Evolutionary conservation across 345 rosid species (phyloP).

Genomic region (Pistacia vera): DNA sequence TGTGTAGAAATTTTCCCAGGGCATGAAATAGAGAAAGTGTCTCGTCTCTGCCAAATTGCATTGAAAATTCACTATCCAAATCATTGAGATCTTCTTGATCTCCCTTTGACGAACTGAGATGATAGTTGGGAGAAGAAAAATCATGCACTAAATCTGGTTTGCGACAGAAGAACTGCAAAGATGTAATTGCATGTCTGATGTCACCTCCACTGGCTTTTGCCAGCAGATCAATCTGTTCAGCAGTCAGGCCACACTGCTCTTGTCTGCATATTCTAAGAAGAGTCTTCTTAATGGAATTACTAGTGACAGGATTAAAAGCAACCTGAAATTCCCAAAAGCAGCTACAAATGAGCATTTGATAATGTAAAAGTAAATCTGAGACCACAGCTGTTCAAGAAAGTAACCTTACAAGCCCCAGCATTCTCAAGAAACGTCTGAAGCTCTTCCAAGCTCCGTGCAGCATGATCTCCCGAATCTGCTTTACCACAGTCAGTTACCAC

Average conservation of each 20-base stretch:
- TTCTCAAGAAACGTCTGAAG: constrained; percentile 64
- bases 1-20: constrained; percentile 94
- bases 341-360: constrained; percentile 28
- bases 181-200: constrained; percentile 87
- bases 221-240: constrained; percentile 71
- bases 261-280: constrained; percentile 75
- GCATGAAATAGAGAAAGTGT: constrained; percentile 90
- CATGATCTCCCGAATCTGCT: constrained; percentile 59
- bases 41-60: constrained; percentile 75
- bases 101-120: constrained; percentile 25
- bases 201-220: constrained; percentile 92
- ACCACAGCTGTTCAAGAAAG: constrained; percentile 33
- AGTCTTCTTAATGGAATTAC: constrained; percentile 70
- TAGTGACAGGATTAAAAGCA: constrained; percentile 84
- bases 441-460: constrained; percentile 57
- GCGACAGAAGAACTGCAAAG: constrained; percentile 77
- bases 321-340: constrained; percentile 54
- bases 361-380: constrained; percentile 9
- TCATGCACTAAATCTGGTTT: constrained; percentile 39
- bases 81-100: constrained; percentile 33
- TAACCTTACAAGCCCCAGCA: constrained; percentile 91
- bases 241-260: constrained; percentile 56
- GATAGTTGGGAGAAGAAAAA: constrained; percentile 30
- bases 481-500: constrained; percentile 61
- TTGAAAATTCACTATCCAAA: constrained; percentile 44